phyloP scores from a whole-genome alignment of 1,284 basidiomycete genomes.

The Cutaneotrichosporon sp. region DNA sequence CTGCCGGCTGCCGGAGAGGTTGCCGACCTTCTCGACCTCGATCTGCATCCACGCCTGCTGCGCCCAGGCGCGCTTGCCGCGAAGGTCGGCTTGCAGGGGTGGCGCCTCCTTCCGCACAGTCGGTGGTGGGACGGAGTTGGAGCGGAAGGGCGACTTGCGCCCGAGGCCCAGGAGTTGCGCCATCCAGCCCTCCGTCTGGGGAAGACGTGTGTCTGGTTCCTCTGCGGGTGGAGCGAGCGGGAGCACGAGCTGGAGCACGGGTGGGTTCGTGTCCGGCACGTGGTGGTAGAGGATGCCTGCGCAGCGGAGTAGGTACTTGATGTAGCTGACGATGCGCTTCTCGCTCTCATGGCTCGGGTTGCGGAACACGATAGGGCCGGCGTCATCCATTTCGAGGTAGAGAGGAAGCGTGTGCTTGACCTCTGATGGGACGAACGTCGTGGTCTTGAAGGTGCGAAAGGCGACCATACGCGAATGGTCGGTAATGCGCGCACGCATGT shows the following conservation, averaged over 20 bases:
- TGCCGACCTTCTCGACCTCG: conserved; percentile 18
- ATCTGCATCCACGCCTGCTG: conserved; percentile 27
- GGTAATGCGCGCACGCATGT: conserved; percentile 30
- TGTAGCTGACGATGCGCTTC: conserved; percentile 50
- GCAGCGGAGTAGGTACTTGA: conserved; percentile 58
- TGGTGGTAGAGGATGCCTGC: conserved; percentile 59
- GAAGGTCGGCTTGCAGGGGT: conserved; percentile 3
- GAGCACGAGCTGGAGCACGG: conserved; percentile 39
- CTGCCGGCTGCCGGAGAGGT: not conserved
- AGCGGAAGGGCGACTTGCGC: conserved; percentile 23
- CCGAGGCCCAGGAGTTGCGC: conserved; percentile 22
- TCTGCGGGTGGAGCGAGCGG: conserved; percentile 22
- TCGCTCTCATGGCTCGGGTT: conserved; percentile 50
- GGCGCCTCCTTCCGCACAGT: conserved; percentile 4
- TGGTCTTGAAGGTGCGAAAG: conserved; percentile 55
- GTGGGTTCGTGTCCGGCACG: conserved; percentile 27
- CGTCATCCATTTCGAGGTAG: conserved; percentile 24
- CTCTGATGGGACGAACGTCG: conserved; percentile 54
- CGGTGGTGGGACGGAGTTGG: conserved; percentile 30
- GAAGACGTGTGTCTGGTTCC: not conserved
- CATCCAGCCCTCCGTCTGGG: conserved; percentile 20
- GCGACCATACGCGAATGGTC: conserved; percentile 22
- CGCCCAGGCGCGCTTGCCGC: conserved; percentile 23
- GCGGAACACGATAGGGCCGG: conserved; percentile 38
- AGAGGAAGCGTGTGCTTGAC: conserved; percentile 56